phyloP scores from a whole-genome alignment of 1,284 basidiomycete species.

The Ceratobasidium sp. region DNA sequence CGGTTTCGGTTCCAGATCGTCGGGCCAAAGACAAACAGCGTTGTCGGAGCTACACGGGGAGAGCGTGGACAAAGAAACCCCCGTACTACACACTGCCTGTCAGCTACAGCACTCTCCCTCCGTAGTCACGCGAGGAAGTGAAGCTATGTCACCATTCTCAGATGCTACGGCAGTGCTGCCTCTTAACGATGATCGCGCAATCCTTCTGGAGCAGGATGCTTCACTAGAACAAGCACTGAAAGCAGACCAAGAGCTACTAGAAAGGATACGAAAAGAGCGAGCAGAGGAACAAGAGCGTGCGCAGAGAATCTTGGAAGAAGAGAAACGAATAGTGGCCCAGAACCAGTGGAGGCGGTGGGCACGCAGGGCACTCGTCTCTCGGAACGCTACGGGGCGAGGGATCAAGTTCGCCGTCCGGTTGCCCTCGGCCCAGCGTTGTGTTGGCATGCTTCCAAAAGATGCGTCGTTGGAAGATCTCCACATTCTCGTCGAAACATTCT shows the following conservation, averaged over 20 bases:
- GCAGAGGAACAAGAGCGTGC: background rate
- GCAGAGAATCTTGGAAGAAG: conserved; percentile 1
- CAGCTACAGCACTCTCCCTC: background rate
- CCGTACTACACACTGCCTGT: background rate
- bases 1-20: background rate
- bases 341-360: conserved; percentile 33
- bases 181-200: conserved; percentile 16
- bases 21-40: background rate
- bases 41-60: background rate
- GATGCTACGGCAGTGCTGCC: background rate
- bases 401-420: conserved; percentile 25
- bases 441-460: conserved; percentile 1
- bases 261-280: background rate
- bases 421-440: conserved; percentile 4
- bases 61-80: background rate
- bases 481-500: conserved; percentile 17
- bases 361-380: conserved; percentile 20
- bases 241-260: background rate
- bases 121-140: background rate
- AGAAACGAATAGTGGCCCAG: conserved; percentile 4
- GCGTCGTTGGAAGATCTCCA: conserved; percentile 11
- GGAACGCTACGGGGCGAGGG: background rate
- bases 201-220: conserved; percentile 31
- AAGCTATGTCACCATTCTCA: background rate
- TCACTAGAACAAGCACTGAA: background rate